Base-by-base conservation (phyloP, 331 rosid genomes). In the Malus hybrid region DNA sequence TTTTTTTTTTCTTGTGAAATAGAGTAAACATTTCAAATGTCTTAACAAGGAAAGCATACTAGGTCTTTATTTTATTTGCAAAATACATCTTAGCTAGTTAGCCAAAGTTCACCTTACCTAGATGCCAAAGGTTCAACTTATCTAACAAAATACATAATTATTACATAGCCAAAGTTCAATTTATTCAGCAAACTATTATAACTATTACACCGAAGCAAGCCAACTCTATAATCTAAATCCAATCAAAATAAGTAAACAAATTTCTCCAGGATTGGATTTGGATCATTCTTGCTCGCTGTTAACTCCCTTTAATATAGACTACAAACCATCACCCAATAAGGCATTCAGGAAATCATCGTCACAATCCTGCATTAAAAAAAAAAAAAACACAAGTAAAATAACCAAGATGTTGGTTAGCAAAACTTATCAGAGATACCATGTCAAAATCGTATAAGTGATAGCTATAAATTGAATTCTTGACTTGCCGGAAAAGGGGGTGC, bases 301-400 rank as follows among this genome's bases (percentile, higher is more conserved):
- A 20, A 33, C 44, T 75, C 66, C 73, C 19, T 53, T 22, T 12
- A 32, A 3, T 32, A 58, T 15, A 57, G 28, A 6, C 7, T 36
- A 61, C 33, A 4, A 1, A 22, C 28, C 34, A 30, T 22, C 42
- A 52, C 62, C 10, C 56, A 80, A 33, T 70, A 75, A 3, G 56
- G 28, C 50, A 42, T 70, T 71, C 22, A 80, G 53, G 55, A 80
- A 63, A 29, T 63, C 68, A 3, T 80, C 68, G 28, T 80, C 83
- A 79, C 73, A 80, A 20, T 55, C 80, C 69, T 57, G 22, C 80
- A 57, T 20, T 24, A 24, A 24, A 24, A 24, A 24, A 11, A 34
- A 52, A 18, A 66, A 71, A 1, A 20, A 9, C 3, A 10, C 18
- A 63, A 63, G 68, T 14, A 3, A 63, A 29, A 39, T 3, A 39